Evolutionary conservation across 148 eudicot genomes (phyloP), one percentile per base, ranked within the genome.

Genomic region (Camellia japonica): DNA sequence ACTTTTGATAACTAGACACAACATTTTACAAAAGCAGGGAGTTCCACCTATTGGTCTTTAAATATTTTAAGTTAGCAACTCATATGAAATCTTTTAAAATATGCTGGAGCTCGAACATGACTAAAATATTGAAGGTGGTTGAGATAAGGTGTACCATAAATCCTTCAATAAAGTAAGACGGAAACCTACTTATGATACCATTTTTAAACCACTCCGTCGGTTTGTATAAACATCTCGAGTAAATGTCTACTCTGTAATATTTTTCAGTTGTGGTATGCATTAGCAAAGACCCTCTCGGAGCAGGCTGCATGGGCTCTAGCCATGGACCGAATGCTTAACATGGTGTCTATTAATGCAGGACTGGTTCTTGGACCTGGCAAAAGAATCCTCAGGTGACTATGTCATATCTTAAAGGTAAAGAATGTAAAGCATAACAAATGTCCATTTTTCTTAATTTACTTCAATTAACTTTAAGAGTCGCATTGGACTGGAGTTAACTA

Each of bases 291-390:
- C 44, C 87, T 78, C 8, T 81, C 87, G 23, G 87, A 85, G 56
- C 80, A 85, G 73, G 87, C 87, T 49, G 84, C 87, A 44, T 85
- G 87, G 87, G 87, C 84, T 79, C 80, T 85, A 75, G 87, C 87
- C 79, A 82, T 82, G 87, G 87, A 85, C 71, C 71, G 87, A 71
- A 82, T 79, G 82, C 72, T 85, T 43, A 76, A 79, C 54, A 85
- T 82, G 87, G 87, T 85, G 7, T 81, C 84, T 51, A 56, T 85
- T 68, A 85, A 85, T 71, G 79, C 82, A 1, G 87, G 87, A 16
- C 77, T 85, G 44, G 80, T 85, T 47, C 76, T 84, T 64, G 87
- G 87, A 67, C 84, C 87, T 9, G 67, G 66, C 9, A 81, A 64
- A 83, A 68, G 41, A 81, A 85, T 71, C 84, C 87, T 16, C 76